Percentiles rank a stretch among this genome's conserved stretches.
Evolutionary conservation across 2,329 filamentous ascomycete species (phyloP).

Genomic region (Neospermospora avenae): DNA sequence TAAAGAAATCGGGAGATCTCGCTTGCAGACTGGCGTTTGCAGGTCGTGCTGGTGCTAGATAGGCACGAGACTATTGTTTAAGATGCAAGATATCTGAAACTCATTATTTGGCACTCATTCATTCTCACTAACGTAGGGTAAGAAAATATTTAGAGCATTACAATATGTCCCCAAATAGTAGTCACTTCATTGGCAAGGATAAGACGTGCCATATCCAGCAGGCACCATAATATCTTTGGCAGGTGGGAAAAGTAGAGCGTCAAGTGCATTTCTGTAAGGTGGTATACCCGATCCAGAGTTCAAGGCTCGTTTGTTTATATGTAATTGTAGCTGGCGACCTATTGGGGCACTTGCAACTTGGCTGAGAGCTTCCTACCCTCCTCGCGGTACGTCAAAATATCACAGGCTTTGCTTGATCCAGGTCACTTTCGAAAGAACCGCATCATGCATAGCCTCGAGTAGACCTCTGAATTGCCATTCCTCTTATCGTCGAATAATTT

Average conservation of each 20-base stretch:
- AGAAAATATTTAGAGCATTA: too few relatives aligned
- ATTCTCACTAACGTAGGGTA: too few relatives aligned
- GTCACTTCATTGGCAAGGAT: too few relatives aligned
- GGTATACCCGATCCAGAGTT: neutral
- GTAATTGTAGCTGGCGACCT: neutral
- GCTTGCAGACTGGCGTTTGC: conserved; percentile 1
- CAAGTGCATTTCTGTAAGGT: neutral
- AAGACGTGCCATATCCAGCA: neutral
- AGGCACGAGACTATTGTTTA: neutral
- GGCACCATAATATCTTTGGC: neutral
- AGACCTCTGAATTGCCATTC: conserved; percentile 17
- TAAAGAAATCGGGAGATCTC: conserved; percentile 18
- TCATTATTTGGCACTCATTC: too few relatives aligned
- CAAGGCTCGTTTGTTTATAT: neutral
- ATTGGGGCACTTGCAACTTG: neutral
- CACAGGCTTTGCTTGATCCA: neutral
- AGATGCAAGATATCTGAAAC: too few relatives aligned
- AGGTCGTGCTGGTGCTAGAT: neutral
- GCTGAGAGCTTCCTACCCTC: too few relatives aligned
- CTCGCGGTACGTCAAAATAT: too few relatives aligned
- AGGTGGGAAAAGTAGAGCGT: neutral
- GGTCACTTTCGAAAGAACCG: neutral
- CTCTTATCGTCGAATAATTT: conserved; percentile 25
- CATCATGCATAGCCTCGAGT: neutral
- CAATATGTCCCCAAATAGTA: too few relatives aligned